A percentile compares a stretch with the other conserved stretches of the same genome.
These are phyloP conservation scores for Ceratorhiza oryzae-sativae DNA, from an alignment of 1,284 basidiomycete species.

Conservation along the genomic window DNA sequence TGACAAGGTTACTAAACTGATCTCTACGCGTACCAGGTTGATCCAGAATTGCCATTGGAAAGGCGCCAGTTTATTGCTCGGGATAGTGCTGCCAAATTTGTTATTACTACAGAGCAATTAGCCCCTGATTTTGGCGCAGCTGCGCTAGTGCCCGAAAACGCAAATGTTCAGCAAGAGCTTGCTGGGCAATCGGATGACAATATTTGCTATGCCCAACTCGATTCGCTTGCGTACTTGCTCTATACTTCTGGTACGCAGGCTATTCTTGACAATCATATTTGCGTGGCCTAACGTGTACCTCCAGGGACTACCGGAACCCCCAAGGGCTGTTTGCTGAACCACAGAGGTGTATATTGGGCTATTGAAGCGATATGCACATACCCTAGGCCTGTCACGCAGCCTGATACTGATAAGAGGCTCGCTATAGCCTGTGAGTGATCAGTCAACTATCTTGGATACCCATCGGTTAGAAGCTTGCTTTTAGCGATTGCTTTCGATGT, in stretches of 20 bases:
- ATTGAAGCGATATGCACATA: conserved; percentile 55
- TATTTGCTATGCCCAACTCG: conserved; percentile 49
- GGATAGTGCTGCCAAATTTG: conserved; percentile 57
- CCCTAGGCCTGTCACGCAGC: conserved; percentile 48
- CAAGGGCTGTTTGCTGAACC: conserved; percentile 63
- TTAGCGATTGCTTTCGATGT: conserved; percentile 61
- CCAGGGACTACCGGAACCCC: conserved; percentile 63
- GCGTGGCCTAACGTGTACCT: background rate
- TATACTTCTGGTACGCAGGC: conserved; percentile 59
- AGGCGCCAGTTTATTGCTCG: conserved; percentile 58
- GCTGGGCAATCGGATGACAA: conserved; percentile 51
- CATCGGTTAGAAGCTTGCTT: background rate
- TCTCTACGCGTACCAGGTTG: conserved; percentile 52
- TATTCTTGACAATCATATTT: background rate
- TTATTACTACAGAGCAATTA: conserved; percentile 52
- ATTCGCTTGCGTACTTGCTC: conserved; percentile 58
- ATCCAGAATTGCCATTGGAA: conserved; percentile 60
- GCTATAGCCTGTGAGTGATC: conserved; percentile 57
- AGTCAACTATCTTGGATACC: background rate
- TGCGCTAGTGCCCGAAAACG: conserved; percentile 24
- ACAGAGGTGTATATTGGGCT: conserved; percentile 56
- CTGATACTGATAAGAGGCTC: conserved; percentile 51
- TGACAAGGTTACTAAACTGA: background rate
- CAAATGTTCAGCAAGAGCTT: conserved; percentile 49
- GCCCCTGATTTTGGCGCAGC: conserved; percentile 39